Evolutionary conservation across 2,329 filamentous ascomycete genomes (phyloP).

Genomic region (Apiospora marii): DNA sequence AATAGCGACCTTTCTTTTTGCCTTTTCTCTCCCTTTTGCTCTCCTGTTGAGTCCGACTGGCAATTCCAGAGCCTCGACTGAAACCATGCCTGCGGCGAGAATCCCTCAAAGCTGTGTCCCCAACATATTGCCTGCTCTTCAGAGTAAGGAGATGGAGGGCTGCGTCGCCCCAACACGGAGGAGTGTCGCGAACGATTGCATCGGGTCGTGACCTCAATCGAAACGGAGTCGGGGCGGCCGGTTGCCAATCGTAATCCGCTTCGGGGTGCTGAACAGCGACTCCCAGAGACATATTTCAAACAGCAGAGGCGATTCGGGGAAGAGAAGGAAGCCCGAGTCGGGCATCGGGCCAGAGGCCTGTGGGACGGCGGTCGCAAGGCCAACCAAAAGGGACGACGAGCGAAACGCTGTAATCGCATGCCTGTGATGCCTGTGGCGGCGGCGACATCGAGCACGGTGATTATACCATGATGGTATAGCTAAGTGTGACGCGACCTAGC

Average conservation of each 20-base stretch:
- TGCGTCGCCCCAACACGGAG: no score
- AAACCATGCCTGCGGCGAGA: background rate
- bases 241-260: background rate
- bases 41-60: background rate
- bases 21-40: no score
- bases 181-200: no score
- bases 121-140: background rate
- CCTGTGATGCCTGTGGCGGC: background rate
- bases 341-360: background rate
- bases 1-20: constrained; percentile 27
- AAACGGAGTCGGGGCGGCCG: background rate
- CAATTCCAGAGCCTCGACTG: background rate
- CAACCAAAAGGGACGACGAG: background rate
- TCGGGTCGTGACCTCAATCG: background rate
- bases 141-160: background rate
- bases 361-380: background rate
- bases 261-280: background rate
- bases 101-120: background rate
- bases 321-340: no score
- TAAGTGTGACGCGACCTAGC: background rate
- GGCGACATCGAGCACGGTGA: background rate
- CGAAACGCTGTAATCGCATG: background rate
- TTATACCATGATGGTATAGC: background rate
- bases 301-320: background rate
- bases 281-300: background rate